Base-by-base conservation (phyloP, 306 rosid genomes). In the Senna siamea region DNA sequence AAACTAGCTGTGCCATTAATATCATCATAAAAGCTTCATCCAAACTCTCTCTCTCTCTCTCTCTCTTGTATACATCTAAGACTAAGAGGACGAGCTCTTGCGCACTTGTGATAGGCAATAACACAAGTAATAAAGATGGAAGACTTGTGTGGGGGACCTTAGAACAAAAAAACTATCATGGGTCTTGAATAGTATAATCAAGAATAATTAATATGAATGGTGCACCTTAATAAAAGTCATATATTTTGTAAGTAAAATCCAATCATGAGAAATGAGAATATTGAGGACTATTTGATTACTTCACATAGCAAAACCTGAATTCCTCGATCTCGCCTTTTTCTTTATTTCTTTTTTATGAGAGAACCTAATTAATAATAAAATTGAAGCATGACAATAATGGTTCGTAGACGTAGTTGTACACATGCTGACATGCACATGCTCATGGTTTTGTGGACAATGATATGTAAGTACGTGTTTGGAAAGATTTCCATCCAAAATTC, bases 71-170 rank as follows among this genome's bases (percentile, higher is more conserved):
- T 41, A 26, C 57, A 58, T 2, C 73, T 11, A 50, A 50, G n/a
- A n/a, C n/a, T 26, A 3, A 26, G 64, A 53, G 6, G 22, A 22
- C 69, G 62, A 61, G 2, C 44, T 75, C 26, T 22, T 4, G 53
- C 72, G 35, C 61, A 66, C 70, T 4, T 51, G 70, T 26, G 44
- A 73, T 28, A 5, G 70, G 6, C 46, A 69, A 50, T 37, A 1
- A 2, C 9, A 73, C 63, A 59, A 62, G 57, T 51, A 72, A 53
- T 69, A 47, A n/a, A n/a, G n/a, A n/a, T n/a, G n/a, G n/a, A n/a
- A n/a, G n/a, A n/a, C n/a, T n/a, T n/a, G n/a, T 61, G 34, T 63
- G 73, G 79, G 80, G 69, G 35, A 69, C 76, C 66, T 60, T 40
- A 37, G 19, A 18, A 56, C 48, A 72, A 20, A 52, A 55, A 37